These are phyloP conservation scores for Citrus inodora DNA, from an alignment of 345 rosid species.

Conservation along the genomic window DNA sequence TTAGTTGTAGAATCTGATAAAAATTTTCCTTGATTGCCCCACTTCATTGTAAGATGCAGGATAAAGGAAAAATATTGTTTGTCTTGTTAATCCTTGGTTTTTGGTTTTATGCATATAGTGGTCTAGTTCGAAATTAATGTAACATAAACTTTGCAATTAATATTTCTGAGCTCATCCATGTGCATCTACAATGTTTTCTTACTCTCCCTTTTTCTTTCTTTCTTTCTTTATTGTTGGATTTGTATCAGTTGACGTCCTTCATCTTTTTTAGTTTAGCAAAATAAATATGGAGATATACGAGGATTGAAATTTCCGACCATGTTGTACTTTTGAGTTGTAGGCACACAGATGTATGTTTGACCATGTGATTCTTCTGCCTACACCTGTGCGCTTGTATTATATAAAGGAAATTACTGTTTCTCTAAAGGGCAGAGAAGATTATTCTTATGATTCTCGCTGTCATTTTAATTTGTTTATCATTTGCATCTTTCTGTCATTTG, in stretches of 20 bases:
- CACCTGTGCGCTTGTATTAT: not conserved
- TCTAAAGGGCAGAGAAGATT: not conserved
- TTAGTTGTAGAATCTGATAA: slow-evolving; percentile 29
- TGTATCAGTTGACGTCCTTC: not conserved
- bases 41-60: slow-evolving; percentile 31
- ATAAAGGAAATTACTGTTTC: not conserved
- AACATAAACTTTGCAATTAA: slow-evolving; percentile 18
- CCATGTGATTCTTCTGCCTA: not conserved
- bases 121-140: slow-evolving; percentile 30
- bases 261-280: not conserved
- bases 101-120: slow-evolving; percentile 23
- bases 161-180: slow-evolving; percentile 12
- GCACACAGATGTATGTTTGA: not conserved
- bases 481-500: not conserved
- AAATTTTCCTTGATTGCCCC: slow-evolving; percentile 11
- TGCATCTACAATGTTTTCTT: not conserved
- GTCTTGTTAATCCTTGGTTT: slow-evolving; percentile 6
- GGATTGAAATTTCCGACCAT: not conserved
- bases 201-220: not conserved
- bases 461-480: not conserved
- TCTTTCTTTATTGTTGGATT: not conserved
- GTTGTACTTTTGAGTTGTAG: not conserved
- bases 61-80: slow-evolving; percentile 1
- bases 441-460: not conserved
- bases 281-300: not conserved